Conservation (phyloP, 1,139 yeast species). For the Debaryomycetaceae sp. region DNA sequence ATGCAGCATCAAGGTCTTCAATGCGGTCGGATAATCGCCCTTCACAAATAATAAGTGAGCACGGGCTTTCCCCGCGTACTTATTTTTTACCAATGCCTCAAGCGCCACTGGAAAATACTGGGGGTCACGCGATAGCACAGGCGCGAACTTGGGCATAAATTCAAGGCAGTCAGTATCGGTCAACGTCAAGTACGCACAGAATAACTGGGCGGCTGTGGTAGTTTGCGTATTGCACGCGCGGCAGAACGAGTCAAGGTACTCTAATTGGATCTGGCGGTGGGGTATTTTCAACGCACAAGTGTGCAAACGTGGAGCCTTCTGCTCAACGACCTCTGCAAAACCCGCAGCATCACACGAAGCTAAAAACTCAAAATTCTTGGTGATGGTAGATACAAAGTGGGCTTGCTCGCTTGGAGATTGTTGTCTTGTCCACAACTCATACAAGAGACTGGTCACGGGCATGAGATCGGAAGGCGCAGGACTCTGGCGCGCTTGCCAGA, state of each 20-base stretch:
- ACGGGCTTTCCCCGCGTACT: too few relatives aligned
- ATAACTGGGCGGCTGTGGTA: too few relatives aligned
- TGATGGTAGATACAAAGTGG: conserved; percentile 23
- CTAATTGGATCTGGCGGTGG: conserved; percentile 13
- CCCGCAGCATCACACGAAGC: conserved; percentile 22
- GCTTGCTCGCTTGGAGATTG: conserved; percentile 16
- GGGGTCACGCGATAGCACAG: too few relatives aligned
- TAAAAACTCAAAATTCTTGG: conserved; percentile 25
- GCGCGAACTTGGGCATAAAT: too few relatives aligned
- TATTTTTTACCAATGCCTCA: too few relatives aligned
- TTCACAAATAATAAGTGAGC: too few relatives aligned
- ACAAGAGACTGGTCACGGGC: background rate
- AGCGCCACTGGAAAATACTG: too few relatives aligned
- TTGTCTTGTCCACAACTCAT: background rate
- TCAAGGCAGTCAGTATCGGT: too few relatives aligned
- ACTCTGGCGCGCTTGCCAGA: conserved; percentile 7
- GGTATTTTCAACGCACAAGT: conserved; percentile 17
- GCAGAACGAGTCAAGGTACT: conserved; percentile 18
- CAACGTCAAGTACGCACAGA: too few relatives aligned
- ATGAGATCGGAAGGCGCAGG: background rate
- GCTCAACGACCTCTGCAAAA: conserved; percentile 26
- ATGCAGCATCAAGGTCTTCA: too few relatives aligned
- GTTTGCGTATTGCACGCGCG: background rate
- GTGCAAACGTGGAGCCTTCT: conserved; percentile 29
- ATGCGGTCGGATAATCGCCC: too few relatives aligned